These are phyloP conservation scores for Wickerhamiella qilinensis DNA, from an alignment of 805 yeast species.

Conservation along the genomic window DNA sequence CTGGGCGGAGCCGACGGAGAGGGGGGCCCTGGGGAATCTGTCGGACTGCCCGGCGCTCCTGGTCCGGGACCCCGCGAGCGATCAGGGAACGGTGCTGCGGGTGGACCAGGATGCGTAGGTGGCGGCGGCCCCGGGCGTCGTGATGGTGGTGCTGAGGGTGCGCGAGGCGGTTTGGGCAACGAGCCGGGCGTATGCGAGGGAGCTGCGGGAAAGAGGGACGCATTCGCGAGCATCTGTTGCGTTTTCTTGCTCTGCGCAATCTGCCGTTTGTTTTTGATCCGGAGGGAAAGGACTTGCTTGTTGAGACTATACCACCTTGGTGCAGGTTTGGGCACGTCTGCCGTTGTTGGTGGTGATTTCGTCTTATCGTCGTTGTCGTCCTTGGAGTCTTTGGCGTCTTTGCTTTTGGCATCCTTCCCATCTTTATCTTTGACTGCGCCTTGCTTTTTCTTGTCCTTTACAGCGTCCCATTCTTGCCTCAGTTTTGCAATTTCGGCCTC, in stretches of 20 bases:
- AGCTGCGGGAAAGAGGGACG: conserved; percentile 21
- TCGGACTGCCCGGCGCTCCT: too few relatives aligned
- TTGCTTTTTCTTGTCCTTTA: conserved; percentile 9
- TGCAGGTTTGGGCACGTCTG: neutral
- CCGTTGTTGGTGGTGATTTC: neutral
- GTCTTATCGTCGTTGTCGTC: neutral
- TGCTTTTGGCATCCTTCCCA: neutral
- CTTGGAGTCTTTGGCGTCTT: neutral
- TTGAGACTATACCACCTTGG: conserved; percentile 19
- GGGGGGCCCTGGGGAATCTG: too few relatives aligned
- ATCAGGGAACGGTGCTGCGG: too few relatives aligned
- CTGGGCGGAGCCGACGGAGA: too few relatives aligned
- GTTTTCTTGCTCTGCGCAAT: conserved; percentile 19
- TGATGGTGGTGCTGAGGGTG: too few relatives aligned
- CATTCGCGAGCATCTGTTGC: conserved; percentile 18
- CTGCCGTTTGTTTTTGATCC: conserved; percentile 22
- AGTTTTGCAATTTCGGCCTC: conserved; percentile 21
- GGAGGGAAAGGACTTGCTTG: conserved; percentile 26
- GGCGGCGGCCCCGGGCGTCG: too few relatives aligned
- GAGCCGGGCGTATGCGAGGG: conserved; percentile 17
- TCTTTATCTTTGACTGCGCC: conserved; percentile 3
- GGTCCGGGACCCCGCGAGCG: too few relatives aligned
- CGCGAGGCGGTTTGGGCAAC: too few relatives aligned
- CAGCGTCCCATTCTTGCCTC: conserved; percentile 18
- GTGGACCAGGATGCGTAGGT: too few relatives aligned